Percentiles rank a stretch among this genome's conserved stretches.
These are phyloP conservation scores for Pseudocohnilembus persalinus DNA, from an alignment of 169 alveolate genomes.

Conservation along the genomic window DNA sequence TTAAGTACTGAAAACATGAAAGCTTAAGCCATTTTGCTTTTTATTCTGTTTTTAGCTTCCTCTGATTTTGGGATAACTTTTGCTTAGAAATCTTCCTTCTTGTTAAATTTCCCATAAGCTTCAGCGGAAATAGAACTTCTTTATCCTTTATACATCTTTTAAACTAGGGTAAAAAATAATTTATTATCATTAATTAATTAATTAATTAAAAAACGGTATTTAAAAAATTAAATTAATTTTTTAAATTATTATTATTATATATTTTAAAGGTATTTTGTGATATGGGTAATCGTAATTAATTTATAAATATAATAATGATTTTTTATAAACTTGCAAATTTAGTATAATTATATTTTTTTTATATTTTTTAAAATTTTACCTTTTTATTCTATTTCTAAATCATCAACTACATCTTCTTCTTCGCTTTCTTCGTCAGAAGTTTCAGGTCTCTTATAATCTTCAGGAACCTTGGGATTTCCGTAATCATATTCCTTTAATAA, in stretches of 20 bases:
- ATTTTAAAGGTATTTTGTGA: too few relatives aligned
- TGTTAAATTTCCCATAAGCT: slow-evolving; percentile 59
- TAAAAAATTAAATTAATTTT: too few relatives aligned
- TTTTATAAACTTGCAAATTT: too few relatives aligned
- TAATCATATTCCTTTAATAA: too few relatives aligned
- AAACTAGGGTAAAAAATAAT: too few relatives aligned
- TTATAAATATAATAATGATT: too few relatives aligned
- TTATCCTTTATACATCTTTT: slow-evolving; percentile 24
- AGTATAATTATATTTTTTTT: too few relatives aligned
- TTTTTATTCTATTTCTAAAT: slow-evolving; percentile 8
- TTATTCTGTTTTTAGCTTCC: slow-evolving; percentile 46
- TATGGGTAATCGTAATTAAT: too few relatives aligned
- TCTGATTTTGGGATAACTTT: slow-evolving; percentile 54
- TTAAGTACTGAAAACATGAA: slow-evolving; percentile 68
- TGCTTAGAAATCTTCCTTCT: slow-evolving; percentile 56
- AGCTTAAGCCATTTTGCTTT: slow-evolving; percentile 36
- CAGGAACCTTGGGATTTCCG: not conserved
- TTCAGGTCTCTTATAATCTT: not conserved
- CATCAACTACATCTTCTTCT: slow-evolving; percentile 41
- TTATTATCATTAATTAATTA: too few relatives aligned
- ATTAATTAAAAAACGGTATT: too few relatives aligned
- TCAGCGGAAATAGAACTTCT: slow-evolving; percentile 66
- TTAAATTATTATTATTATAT: too few relatives aligned
- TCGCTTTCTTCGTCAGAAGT: slow-evolving; percentile 41
- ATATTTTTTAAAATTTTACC: too few relatives aligned